Evolutionary conservation across 345 rosid species (phyloP), one percentile per base, ranked within the genome.

Genomic region (Passiflora organensis): DNA sequence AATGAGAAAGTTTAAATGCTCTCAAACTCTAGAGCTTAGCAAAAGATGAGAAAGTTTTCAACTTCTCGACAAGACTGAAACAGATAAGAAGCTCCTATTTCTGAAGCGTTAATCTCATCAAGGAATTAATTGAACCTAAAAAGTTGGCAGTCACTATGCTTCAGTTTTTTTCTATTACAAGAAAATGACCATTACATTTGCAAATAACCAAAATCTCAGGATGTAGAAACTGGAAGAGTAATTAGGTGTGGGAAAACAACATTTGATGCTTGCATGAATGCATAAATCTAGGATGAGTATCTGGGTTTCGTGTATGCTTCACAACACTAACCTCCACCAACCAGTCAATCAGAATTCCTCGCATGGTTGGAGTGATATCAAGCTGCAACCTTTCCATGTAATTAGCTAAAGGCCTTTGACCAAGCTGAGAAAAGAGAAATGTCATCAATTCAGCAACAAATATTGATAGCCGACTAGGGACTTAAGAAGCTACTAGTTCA

Each of bases 331-430:
- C 96, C 94, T 93, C 99, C 41, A 91, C 89, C 57, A 91, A 84
- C 98, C 98, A 91, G 66, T 88, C 95, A 55, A 91, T 74, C 60
- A 88, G 73, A 69, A 91, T 82, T 58, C 74, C 84, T 34, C 96
- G 80, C 98, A 91, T 91, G 78, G 37, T 58, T 46, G 93, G 76
- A 42, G 73, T 74, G 52, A 89, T 79, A 73, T 84, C 96, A 69
- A 46, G 72, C 80, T 86, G 94, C 76, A 86, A 56, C 20, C 46
- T 60, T 63, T 80, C 94, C 95, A 86, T 88, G 73, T 88, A 91
- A 52, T 72, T 60, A 55, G 75, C 72, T 58, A 85, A 78, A 61
- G 96, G 85, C 48, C 98, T 81, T 36, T 70, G 84, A 52, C 79
- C 81, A 72, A 84, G 85, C 98, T 91, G 85, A 62, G 52, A 58